phyloP scores from a whole-genome alignment of 2,329 filamentous ascomycete genomes.

The Paraconiothyrium brasiliense region DNA sequence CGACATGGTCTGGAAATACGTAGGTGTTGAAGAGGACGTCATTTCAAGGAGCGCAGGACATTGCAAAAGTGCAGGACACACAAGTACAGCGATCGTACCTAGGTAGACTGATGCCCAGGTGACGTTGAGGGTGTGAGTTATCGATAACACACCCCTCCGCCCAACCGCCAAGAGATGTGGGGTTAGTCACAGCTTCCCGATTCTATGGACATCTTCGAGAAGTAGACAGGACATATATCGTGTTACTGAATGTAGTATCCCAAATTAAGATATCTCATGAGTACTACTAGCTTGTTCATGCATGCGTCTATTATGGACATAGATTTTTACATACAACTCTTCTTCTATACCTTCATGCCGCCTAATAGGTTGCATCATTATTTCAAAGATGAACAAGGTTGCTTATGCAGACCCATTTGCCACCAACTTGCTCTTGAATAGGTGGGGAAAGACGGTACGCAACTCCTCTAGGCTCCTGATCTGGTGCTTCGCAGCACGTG shows the following conservation, averaged over 20 bases:
- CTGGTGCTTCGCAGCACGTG: constrained; percentile 75
- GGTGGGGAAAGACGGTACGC: constrained; percentile 78
- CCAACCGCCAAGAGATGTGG: constrained; percentile 24
- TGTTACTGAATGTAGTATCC: too few relatives aligned
- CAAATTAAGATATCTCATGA: not conserved
- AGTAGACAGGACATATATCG: too few relatives aligned
- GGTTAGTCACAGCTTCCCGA: constrained; percentile 7
- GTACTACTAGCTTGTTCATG: not conserved
- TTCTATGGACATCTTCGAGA: not conserved
- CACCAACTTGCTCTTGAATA: constrained; percentile 71
- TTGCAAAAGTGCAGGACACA: not conserved
- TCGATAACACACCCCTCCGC: constrained; percentile 9
- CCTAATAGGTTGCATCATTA: not conserved
- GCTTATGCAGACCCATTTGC: constrained; percentile 1
- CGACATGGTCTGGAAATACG: constrained; percentile 51
- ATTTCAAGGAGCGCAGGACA: constrained; percentile 16
- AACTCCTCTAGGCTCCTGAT: constrained; percentile 81
- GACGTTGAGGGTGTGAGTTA: not conserved
- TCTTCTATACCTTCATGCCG: not conserved
- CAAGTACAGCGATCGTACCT: not conserved
- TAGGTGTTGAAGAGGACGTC: constrained; percentile 34
- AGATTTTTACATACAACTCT: not conserved
- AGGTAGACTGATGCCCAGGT: constrained; percentile 4
- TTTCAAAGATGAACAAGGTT: not conserved
- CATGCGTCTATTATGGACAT: too few relatives aligned